A percentile compares a stretch with the other conserved stretches of the same genome.
Conservation (phyloP, 1,284 basidiomycete genomes). For the Fomitiporia mediterranea region DNA sequence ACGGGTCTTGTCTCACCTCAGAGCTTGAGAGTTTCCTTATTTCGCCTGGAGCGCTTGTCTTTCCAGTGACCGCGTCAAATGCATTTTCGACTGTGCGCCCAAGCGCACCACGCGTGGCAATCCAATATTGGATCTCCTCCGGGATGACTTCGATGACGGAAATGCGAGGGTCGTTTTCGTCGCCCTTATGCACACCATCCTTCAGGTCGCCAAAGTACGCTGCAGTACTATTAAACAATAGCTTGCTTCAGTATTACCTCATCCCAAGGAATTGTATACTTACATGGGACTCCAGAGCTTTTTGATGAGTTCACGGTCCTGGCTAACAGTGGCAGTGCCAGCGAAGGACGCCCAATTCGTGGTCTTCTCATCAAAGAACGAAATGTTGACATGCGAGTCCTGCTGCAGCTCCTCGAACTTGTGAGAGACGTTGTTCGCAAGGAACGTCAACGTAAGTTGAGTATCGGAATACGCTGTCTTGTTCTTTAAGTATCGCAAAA, state of each 20-base stretch:
- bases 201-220: constrained; percentile 87
- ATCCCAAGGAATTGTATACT: constrained; percentile 25
- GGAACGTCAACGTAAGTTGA: constrained; percentile 59
- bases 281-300: constrained; percentile 64
- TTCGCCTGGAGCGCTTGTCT: constrained; percentile 57
- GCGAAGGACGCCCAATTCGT: constrained; percentile 86
- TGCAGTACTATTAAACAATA: constrained; percentile 40
- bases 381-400: constrained; percentile 76
- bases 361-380: constrained; percentile 66
- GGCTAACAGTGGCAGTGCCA: constrained; percentile 65
- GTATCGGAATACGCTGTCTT: constrained; percentile 40
- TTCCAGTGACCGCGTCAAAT: constrained; percentile 50
- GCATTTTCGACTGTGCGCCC: constrained; percentile 49
- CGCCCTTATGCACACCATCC: constrained; percentile 84
- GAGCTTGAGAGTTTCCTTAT: constrained; percentile 55
- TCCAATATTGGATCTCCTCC: constrained; percentile 78
- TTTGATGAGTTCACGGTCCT: constrained; percentile 62
- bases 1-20: constrained; percentile 42
- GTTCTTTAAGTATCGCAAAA: not conserved
- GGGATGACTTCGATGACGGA: constrained; percentile 79
- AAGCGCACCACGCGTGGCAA: constrained; percentile 44
- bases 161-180: constrained; percentile 77
- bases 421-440: constrained; percentile 72
- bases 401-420: constrained; percentile 78
- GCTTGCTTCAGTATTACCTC: not conserved